Evolutionary conservation across 1,284 basidiomycete species (phyloP).

Genomic region (Moesziomyces globuligerus): DNA sequence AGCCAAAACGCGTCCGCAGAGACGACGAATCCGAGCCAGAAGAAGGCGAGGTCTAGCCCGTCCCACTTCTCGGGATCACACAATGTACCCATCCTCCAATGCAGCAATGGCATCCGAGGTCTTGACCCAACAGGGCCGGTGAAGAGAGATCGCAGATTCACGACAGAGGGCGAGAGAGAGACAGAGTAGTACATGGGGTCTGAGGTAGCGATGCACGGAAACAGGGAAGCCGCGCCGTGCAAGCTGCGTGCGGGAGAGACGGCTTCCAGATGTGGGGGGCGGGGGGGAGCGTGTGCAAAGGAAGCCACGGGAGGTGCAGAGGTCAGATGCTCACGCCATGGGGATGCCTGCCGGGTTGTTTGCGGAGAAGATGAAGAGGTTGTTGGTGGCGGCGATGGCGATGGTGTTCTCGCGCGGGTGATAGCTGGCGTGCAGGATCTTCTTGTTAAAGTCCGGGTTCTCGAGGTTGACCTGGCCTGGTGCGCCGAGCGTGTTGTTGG

Average conservation of each 20-base stretch:
- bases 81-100: too few relatives aligned
- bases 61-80: too few relatives aligned
- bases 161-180: background rate
- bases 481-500: conserved; percentile 77
- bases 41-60: conserved; percentile 40
- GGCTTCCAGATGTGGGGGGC: background rate
- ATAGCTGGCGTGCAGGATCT: conserved; percentile 87
- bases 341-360: conserved; percentile 56
- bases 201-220: background rate
- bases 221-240: background rate
- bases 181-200: background rate
- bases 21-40: conserved; percentile 36
- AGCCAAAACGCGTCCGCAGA: conserved; percentile 11
- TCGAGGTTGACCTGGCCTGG: conserved; percentile 68
- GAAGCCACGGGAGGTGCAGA: background rate
- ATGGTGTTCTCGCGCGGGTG: conserved; percentile 98
- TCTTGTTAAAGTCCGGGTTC: conserved; percentile 85
- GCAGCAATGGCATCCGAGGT: background rate
- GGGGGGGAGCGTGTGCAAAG: background rate
- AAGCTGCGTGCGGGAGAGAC: background rate
- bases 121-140: background rate
- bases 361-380: conserved; percentile 72
- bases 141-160: background rate
- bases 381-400: conserved; percentile 69
- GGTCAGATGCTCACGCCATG: conserved; percentile 21